Conservation (phyloP, 352 stramenopile genomes). For the Globisporangium paroecandrum region DNA sequence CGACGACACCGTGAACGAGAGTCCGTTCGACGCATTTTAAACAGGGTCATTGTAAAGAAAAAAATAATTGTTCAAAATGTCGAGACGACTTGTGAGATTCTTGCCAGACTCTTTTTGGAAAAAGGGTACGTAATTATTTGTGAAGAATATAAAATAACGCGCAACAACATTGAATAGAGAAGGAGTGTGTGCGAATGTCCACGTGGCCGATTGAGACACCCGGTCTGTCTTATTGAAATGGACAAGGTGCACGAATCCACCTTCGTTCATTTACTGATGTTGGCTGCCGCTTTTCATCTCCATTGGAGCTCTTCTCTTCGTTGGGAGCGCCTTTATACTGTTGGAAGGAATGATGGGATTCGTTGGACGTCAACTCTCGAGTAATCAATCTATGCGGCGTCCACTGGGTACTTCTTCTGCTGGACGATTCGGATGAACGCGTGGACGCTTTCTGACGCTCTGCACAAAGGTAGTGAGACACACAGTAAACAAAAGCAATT, state of each 20-base stretch:
- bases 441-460: constrained; percentile 66
- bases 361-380: background rate
- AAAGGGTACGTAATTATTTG: constrained; percentile 1
- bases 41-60: background rate
- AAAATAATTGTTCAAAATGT: background rate
- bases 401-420: constrained; percentile 60
- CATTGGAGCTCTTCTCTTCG: background rate
- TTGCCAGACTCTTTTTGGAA: background rate
- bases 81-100: background rate
- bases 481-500: background rate
- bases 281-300: background rate
- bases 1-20: constrained; percentile 2
- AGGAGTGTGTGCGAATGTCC: background rate
- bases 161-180: background rate
- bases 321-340: background rate
- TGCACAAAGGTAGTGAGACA: constrained; percentile 17
- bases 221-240: background rate
- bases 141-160: background rate
- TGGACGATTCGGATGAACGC: constrained; percentile 78
- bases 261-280: background rate
- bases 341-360: background rate
- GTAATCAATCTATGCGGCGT: constrained; percentile 3
- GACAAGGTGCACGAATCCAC: background rate
- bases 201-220: background rate
- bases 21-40: constrained; percentile 7